A percentile compares a stretch with the other conserved stretches of the same genome.
Evolutionary conservation across 257 asterid genomes (phyloP).

Genomic region (Oldenlandia corymbosa): DNA sequence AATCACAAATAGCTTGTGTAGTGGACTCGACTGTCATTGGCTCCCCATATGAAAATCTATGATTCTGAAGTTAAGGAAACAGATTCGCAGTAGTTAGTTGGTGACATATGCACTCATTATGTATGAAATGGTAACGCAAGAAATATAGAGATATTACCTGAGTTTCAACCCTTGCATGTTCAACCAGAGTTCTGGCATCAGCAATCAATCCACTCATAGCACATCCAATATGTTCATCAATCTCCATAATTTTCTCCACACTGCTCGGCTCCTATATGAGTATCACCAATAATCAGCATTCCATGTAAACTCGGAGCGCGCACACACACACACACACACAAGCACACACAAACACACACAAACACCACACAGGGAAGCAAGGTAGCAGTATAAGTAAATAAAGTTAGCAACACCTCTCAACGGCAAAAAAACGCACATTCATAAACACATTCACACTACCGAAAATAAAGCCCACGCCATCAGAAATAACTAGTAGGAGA

Average conservation of each 20-base stretch:
- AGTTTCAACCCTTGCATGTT: conserved; percentile 96
- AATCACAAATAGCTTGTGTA: conserved; percentile 93
- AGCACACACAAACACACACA: no score
- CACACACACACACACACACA: not conserved
- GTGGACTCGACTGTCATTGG: conserved; percentile 97
- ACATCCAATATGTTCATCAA: conserved; percentile 88
- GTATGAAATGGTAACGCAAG: not conserved
- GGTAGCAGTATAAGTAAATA: no score
- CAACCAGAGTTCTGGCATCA: conserved; percentile 95
- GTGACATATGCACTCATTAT: no score
- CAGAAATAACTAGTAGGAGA: not conserved
- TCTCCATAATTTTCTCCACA: conserved; percentile 78
- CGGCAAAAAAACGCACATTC: no score
- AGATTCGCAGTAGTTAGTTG: conserved; percentile 2
- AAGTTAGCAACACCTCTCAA: no score
- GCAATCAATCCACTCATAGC: conserved; percentile 98
- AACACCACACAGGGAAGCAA: no score
- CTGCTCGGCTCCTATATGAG: conserved; percentile 43
- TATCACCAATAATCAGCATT: not conserved
- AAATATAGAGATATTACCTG: conserved; percentile 42
- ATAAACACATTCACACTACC: no score
- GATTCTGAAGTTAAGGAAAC: conserved; percentile 46
- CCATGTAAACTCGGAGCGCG: no score
- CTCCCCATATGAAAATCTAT: conserved; percentile 94
- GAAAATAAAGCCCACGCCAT: no score